phyloP scores from a whole-genome alignment of 2,329 filamentous ascomycete species.

The Lasiodiplodia sp. region DNA sequence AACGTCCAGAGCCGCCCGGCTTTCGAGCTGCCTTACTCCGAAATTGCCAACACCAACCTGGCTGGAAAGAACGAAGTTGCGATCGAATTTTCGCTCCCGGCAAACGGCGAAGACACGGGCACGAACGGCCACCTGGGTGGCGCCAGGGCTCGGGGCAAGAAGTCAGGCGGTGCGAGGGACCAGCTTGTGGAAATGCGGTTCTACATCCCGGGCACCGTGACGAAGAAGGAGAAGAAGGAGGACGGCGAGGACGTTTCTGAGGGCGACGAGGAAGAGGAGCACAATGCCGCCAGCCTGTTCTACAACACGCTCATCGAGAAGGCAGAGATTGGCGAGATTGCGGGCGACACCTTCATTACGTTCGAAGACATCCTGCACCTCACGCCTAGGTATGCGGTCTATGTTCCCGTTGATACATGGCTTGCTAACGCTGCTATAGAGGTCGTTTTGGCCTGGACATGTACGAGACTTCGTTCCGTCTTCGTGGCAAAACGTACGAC shows the following conservation, averaged over 20 bases:
- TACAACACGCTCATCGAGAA: slow-evolving; percentile 98
- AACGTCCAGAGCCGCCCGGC: slow-evolving; percentile 96
- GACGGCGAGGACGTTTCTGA: slow-evolving; percentile 69
- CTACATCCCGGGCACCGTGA: slow-evolving; percentile 90
- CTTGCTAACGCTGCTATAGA: slow-evolving; percentile 60
- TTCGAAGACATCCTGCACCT: slow-evolving; percentile 97
- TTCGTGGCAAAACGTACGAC: slow-evolving; percentile 98
- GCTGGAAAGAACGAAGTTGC: slow-evolving; percentile 98
- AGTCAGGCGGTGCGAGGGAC: slow-evolving; percentile 86
- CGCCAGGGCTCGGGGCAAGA: slow-evolving; percentile 79
- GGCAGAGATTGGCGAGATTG: slow-evolving; percentile 97
- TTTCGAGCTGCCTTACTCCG: slow-evolving; percentile 96
- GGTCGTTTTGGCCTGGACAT: slow-evolving; percentile 99
- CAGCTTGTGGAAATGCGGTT: slow-evolving; percentile 99
- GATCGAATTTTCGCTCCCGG: slow-evolving; percentile 85
- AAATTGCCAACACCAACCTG: slow-evolving; percentile 97
- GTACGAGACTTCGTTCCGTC: slow-evolving; percentile 96
- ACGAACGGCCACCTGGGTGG: slow-evolving; percentile 78
- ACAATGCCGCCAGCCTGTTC: slow-evolving; percentile 95
- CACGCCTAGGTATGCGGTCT: slow-evolving; percentile 75
- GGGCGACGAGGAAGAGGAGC: slow-evolving; percentile 77
- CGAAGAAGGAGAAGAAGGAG: slow-evolving; percentile 72
- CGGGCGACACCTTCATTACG: slow-evolving; percentile 97
- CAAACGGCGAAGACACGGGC: slow-evolving; percentile 74
- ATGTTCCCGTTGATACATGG: not conserved